Evolutionary conservation across 768 basidiomycete genomes (phyloP).

Genomic region (Imleria badia): DNA sequence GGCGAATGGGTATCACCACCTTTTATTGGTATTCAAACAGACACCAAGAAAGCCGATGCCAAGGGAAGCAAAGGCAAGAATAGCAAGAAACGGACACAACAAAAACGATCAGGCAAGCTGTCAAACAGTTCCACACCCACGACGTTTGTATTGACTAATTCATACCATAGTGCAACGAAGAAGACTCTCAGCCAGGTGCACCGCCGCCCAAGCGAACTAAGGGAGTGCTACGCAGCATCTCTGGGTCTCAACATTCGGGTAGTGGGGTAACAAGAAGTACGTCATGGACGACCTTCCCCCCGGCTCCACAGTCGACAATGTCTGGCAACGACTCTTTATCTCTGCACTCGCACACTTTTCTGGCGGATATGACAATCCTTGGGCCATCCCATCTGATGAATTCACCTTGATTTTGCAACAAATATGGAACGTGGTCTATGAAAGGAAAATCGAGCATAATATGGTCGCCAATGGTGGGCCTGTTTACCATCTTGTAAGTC

Average conservation of each 20-base stretch:
- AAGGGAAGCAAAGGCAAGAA: too few species aligned
- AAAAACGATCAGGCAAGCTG: too few species aligned
- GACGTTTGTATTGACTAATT: too few species aligned
- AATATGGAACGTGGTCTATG: not conserved
- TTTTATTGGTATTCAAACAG: too few species aligned
- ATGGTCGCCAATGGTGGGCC: not conserved
- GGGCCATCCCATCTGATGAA: not conserved
- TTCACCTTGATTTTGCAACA: not conserved
- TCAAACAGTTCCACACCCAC: too few species aligned
- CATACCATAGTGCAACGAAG: too few species aligned
- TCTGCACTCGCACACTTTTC: not conserved
- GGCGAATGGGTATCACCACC: too few species aligned
- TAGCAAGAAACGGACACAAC: too few species aligned
- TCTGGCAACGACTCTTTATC: not conserved
- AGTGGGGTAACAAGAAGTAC: slow-evolving; percentile 1
- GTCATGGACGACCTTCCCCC: not conserved
- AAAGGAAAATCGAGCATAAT: not conserved
- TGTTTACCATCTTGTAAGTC: not conserved
- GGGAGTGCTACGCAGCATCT: too few species aligned
- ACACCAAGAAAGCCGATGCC: too few species aligned
- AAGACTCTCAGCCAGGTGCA: too few species aligned
- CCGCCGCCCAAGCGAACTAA: too few species aligned
- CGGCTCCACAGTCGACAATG: not conserved
- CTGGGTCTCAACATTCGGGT: not conserved
- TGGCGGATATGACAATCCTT: not conserved